Base-by-base conservation (phyloP, 2,329 filamentous ascomycete species). In the Stenocarpella maydis region DNA sequence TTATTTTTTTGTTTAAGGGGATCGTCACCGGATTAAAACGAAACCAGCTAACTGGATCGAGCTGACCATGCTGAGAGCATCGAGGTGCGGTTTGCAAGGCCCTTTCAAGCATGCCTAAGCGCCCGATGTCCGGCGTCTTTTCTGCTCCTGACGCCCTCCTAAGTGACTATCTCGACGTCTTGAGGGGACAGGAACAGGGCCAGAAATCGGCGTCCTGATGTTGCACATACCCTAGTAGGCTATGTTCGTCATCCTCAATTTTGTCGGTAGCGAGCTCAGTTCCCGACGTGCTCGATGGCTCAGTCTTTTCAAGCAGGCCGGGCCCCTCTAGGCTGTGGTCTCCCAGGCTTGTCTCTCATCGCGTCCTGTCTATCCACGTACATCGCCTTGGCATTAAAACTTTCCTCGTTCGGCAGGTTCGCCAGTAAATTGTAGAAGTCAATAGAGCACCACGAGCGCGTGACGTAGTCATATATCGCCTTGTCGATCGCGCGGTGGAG, bases 391-490 rank as follows among this genome's bases (percentile, higher is more conserved):
- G n/a, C 41, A 2, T 19, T 2, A 14, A 67, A n/a, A 21, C 26
- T 50, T 19, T 24, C 39, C 50, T 52, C 53, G 21, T 28, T 53
- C 26, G 68, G 68, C 26, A 69, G 19, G 15, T n/a, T 15, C 17
- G 9, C n/a, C 34, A 70, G 10, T 19, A 68, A 34, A 1, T 43
- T 10, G 8, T 68, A 70, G 17, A 70, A 64, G 21, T 45, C 41
- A 15, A 9, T 0, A 12, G 41, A 37, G 3, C 17, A 21, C 55
- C 49, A 55, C 8, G 39, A 34, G 24, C 26, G 28, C 26, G 34
- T 60, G 43, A 70, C 21, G 19, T 64, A 70, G 15, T 70, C 65
- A 15, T 28, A 10, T 15, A 68, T 34, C 1, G 69, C 69, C 50
- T 64, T 68, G 14, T 52, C 41, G 21, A 68, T 60, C 2, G 65